Evolutionary conservation across 352 stramenopile genomes (phyloP).

Genomic region (Globisporangium spiculum): DNA sequence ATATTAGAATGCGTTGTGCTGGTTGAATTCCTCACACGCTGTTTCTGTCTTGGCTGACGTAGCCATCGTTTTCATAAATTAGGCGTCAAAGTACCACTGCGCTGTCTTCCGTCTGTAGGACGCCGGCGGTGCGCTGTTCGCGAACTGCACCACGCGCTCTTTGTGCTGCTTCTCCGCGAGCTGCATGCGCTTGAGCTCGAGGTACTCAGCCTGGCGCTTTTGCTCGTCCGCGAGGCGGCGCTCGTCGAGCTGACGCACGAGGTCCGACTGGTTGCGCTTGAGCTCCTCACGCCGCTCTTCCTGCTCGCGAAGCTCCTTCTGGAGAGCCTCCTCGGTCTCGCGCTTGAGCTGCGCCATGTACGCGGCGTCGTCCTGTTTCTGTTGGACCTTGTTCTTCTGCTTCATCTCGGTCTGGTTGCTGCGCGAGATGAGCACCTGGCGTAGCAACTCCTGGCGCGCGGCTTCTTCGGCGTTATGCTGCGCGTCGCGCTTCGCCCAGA

Average conservation of each 20-base stretch:
- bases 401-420: slow-evolving; percentile 55
- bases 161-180: slow-evolving; percentile 74
- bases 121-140: slow-evolving; percentile 36
- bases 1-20: neutral
- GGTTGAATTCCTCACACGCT: neutral
- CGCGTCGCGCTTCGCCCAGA: slow-evolving; percentile 74
- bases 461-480: slow-evolving; percentile 70
- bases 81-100: slow-evolving; percentile 84
- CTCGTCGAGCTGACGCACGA: slow-evolving; percentile 60
- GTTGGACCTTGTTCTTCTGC: slow-evolving; percentile 27
- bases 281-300: slow-evolving; percentile 58
- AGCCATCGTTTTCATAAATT: slow-evolving; percentile 9
- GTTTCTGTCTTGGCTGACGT: neutral
- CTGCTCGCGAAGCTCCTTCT: slow-evolving; percentile 77
- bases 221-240: slow-evolving; percentile 47
- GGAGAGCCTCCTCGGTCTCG: slow-evolving; percentile 69
- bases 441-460: slow-evolving; percentile 66
- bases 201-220: slow-evolving; percentile 61
- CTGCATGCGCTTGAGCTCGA: slow-evolving; percentile 80
- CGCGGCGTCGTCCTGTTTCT: slow-evolving; percentile 44
- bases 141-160: slow-evolving; percentile 58
- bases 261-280: slow-evolving; percentile 65
- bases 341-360: slow-evolving; percentile 69
- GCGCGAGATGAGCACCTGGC: slow-evolving; percentile 62
- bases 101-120: slow-evolving; percentile 72